These are phyloP conservation scores for Oemleria cerasiformis DNA, from an alignment of 306 rosid genomes.

Conservation along the genomic window DNA sequence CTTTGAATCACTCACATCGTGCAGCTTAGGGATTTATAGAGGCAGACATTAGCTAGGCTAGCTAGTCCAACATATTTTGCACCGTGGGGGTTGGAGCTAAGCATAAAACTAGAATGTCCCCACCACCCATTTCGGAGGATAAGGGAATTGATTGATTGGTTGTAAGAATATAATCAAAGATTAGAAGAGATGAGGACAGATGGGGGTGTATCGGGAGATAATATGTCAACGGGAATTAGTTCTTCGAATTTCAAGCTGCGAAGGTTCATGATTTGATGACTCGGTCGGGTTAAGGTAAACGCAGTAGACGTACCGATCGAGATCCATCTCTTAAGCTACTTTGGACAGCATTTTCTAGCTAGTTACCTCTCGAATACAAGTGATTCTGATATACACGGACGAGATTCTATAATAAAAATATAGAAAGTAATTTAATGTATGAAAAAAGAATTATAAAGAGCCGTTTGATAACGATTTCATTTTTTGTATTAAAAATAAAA, in stretches of 20 bases:
- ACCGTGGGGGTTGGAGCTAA: not conserved
- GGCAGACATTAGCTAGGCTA: not conserved
- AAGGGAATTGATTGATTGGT: not conserved
- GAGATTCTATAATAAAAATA: too few relatives aligned
- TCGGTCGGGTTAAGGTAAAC: not conserved
- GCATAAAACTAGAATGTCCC: not conserved
- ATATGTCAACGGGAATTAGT: not conserved
- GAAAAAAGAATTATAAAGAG: too few relatives aligned
- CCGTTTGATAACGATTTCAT: too few relatives aligned
- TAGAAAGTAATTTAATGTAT: too few relatives aligned
- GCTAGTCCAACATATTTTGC: not conserved
- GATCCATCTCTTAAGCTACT: not conserved
- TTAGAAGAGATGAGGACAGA: not conserved
- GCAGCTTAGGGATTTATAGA: not conserved
- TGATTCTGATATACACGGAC: too few relatives aligned
- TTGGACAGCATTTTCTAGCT: too few relatives aligned
- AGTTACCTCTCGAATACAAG: too few relatives aligned
- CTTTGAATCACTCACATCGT: not conserved
- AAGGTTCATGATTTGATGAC: not conserved
- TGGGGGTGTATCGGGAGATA: not conserved
- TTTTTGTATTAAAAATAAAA: too few relatives aligned
- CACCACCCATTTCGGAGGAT: not conserved
- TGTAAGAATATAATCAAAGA: not conserved
- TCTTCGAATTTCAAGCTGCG: not conserved
- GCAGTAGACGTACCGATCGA: not conserved